Evolutionary conservation across 441 rosid genomes (phyloP), one percentile per base, ranked within the genome.

Genomic region (Corymbia citriodora): DNA sequence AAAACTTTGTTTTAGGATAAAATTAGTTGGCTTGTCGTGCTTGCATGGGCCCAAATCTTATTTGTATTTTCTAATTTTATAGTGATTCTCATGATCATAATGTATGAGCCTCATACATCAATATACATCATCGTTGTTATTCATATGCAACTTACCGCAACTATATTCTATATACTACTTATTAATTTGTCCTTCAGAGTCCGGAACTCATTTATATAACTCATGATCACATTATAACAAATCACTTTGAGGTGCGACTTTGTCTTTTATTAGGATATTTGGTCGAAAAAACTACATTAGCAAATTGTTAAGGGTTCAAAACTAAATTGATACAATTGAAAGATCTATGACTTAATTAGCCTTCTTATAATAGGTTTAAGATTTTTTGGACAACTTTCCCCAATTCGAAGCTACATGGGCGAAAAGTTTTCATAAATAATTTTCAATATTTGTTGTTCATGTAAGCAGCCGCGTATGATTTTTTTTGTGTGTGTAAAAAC

Each of bases 371-470:
- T 52, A 52, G 8, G 53, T 52, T 52, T 52, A 52, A 14, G 53
- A 11, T 4, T 25, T 53, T 59, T 27, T 61, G 2, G 12, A 61
- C 16, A 61, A 61, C 0, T 3, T n/a, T n/a, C 6, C 5, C n/a
- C n/a, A 6, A 27, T 61, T 61, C 3, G 0, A 27, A 61, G 29
- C 68, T 61, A 61, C 4, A 12, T 61, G 4, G 0, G 7, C 4
- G 29, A 61, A 61, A 52, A 6, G 16, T 61, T 61, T 61, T 61
- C 68, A 0, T 61, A 0, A 5, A 15, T 61, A 27, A 61, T 61
- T 61, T 61, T 61, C 68, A 61, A 61, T 12, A 61, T 61, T 27
- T 14, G 53, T 61, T 8, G 0, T 27, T 8, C 68, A 61, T 27
- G 31, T 61, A 14, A 61, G n/a, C 0, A 61, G 31, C 31, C n/a